Evolutionary conservation across 306 rosid genomes (phyloP).

Genomic region (Malus orientalis): DNA sequence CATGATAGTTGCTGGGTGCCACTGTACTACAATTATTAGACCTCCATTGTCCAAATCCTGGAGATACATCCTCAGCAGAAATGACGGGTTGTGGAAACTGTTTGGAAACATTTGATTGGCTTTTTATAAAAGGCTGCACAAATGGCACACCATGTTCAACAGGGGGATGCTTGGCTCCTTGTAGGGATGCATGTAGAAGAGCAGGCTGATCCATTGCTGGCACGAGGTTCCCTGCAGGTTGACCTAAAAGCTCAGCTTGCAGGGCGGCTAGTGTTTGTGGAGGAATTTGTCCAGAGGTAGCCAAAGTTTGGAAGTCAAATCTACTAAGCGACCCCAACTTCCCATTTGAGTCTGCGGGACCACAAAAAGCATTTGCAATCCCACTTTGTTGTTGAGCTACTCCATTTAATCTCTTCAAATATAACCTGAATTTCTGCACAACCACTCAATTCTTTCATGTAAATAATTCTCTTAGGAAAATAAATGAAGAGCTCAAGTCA

Average conservation of each 20-base stretch:
- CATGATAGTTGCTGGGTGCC: slow-evolving; percentile 27
- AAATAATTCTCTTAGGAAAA: neutral
- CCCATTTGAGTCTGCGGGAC: slow-evolving; percentile 39
- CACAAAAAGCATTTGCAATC: slow-evolving; percentile 42
- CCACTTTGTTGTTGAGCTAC: slow-evolving; percentile 60
- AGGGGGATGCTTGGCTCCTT: slow-evolving; percentile 31
- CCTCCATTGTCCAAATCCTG: slow-evolving; percentile 47
- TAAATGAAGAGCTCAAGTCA: neutral
- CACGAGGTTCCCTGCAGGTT: slow-evolving; percentile 33
- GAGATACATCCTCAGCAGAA: slow-evolving; percentile 32
- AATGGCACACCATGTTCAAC: slow-evolving; percentile 40
- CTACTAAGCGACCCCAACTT: slow-evolving; percentile 44
- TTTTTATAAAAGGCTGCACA: slow-evolving; percentile 40
- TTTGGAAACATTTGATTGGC: slow-evolving; percentile 30
- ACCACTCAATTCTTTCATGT: neutral
- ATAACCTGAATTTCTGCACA: slow-evolving; percentile 57
- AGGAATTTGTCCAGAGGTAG: slow-evolving; percentile 65
- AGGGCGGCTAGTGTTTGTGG: slow-evolving; percentile 61
- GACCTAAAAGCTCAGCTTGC: slow-evolving; percentile 73
- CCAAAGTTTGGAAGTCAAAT: slow-evolving; percentile 47
- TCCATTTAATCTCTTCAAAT: slow-evolving; percentile 55
- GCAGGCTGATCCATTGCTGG: slow-evolving; percentile 40
- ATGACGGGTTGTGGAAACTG: slow-evolving; percentile 35
- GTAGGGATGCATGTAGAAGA: slow-evolving; percentile 42
- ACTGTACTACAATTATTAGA: slow-evolving; percentile 29